Evolutionary conservation across 768 basidiomycete species (phyloP).

Genomic region (Naganishia vaughanmartiniae): DNA sequence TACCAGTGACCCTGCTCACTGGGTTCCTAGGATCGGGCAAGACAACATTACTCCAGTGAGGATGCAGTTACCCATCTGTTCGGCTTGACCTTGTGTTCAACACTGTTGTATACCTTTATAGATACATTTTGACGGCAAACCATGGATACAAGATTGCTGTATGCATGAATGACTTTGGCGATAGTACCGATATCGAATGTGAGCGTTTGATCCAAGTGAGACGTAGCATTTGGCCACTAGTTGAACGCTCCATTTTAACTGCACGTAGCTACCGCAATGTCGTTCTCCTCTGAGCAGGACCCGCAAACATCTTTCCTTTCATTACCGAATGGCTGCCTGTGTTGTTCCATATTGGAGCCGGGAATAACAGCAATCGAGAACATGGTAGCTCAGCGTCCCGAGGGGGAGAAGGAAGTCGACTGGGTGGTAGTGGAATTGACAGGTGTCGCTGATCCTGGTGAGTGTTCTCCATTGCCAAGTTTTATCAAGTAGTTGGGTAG

Average conservation of each 20-base stretch:
- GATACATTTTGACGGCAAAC: constrained; percentile 80
- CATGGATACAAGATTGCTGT: constrained; percentile 97
- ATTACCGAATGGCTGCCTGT: constrained; percentile 93
- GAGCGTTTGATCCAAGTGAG: constrained; percentile 19
- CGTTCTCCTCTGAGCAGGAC: constrained; percentile 25
- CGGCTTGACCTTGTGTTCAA: constrained; percentile 50
- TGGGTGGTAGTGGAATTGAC: constrained; percentile 95
- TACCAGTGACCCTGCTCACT: constrained; percentile 90
- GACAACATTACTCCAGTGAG: constrained; percentile 80
- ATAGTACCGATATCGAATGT: constrained; percentile 96
- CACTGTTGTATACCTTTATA: constrained; percentile 27
- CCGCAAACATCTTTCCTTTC: constrained; percentile 62
- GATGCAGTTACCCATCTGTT: not conserved
- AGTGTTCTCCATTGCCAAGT: constrained; percentile 15
- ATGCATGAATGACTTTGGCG: constrained; percentile 93
- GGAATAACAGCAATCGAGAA: constrained; percentile 92
- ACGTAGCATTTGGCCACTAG: not conserved
- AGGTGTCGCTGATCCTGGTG: constrained; percentile 91
- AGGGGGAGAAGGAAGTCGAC: constrained; percentile 66
- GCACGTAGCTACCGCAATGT: constrained; percentile 30
- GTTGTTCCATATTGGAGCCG: constrained; percentile 93
- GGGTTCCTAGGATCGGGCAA: constrained; percentile 91
- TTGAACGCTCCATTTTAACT: not conserved
- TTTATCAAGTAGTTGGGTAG: not conserved
- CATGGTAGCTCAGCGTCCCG: constrained; percentile 52